A percentile compares a stretch with the other conserved stretches of the same genome.
These are phyloP conservation scores for Microdochium trichocladiopsis DNA, from an alignment of 2,329 filamentous ascomycete genomes.

Conservation along the genomic window DNA sequence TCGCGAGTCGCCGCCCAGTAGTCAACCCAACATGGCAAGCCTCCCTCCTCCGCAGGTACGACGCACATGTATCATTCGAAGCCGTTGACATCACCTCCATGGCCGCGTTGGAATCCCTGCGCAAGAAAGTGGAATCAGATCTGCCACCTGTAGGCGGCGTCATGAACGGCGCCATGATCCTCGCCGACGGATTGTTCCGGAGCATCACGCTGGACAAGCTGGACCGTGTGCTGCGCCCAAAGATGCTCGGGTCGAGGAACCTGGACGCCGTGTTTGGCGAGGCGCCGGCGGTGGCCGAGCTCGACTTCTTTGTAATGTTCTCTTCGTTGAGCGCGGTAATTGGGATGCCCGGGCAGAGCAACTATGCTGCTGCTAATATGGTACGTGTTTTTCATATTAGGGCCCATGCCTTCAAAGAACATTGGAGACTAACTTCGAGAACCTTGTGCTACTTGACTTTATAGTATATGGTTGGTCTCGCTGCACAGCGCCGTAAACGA, in stretches of 20 bases:
- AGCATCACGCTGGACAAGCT: constrained; percentile 28
- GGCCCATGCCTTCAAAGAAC: constrained; percentile 16
- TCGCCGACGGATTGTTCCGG: constrained; percentile 32
- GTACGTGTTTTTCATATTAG: constrained; percentile 17
- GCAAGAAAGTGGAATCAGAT: constrained; percentile 6
- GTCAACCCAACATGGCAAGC: constrained; percentile 20
- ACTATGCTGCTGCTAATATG: constrained; percentile 27
- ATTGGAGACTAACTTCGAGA: constrained; percentile 17
- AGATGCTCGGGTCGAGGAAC: constrained; percentile 30
- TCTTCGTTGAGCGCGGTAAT: constrained; percentile 18
- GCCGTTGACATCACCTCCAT: constrained; percentile 18
- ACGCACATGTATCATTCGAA: constrained; percentile 13
- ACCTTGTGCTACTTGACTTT: not conserved
- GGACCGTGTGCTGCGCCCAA: constrained; percentile 29
- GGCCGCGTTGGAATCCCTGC: constrained; percentile 19
- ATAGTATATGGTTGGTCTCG: constrained; percentile 35
- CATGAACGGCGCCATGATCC: constrained; percentile 37
- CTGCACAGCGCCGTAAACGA: constrained; percentile 25
- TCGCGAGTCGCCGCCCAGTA: constrained; percentile 29
- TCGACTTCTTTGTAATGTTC: constrained; percentile 29
- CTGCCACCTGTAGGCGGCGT: constrained; percentile 28
- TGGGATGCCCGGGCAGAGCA: constrained; percentile 20
- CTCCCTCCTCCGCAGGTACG: constrained; percentile 16
- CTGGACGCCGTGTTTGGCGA: constrained; percentile 27
- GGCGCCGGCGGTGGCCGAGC: constrained; percentile 1